Base-by-base conservation (phyloP, 352 stramenopile genomes). In the Globisporangium barbulae region DNA sequence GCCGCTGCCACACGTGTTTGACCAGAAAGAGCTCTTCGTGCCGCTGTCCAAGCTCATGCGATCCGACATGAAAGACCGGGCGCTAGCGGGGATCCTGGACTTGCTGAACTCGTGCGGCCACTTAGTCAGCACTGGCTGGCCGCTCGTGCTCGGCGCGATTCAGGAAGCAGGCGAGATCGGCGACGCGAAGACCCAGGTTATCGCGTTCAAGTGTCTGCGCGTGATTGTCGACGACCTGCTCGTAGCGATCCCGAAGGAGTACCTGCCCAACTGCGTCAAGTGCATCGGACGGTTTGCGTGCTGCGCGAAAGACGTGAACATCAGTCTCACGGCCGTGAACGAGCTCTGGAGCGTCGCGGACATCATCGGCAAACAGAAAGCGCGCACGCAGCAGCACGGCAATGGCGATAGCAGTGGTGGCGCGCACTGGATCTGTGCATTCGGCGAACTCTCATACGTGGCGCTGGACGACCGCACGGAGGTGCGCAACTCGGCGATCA, bases 181-280 rank as follows among this genome's bases (percentile, higher is more conserved):
- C 39, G 83, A 95, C 44, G 72, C 41, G 10, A 91, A 91, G 72
- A 91, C 84, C n/a, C 86, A 96, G 48, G 75, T 94, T 30, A 64
- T 83, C 25, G 85, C 86, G 53, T 99, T 99, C 75, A 97, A 98
- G 75, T 98, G 90, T 57, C 76, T 99, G 35, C 97, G 98, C 31
- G 75, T 99, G 15, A 97, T 99, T 58, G 91, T 99, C 13, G 96
- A 99, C 70, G 96, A 99, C 58, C 92, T 98, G 64, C 74, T 99
- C 45, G 94, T 97, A 8, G 82, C 88, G 35, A 86, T 98, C 31
- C 83, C 90, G 1, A 75, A 73, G 30, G 71, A 61, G 64, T 83
- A 93, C 66, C 61, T 94, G 41, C 76, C 74, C 10, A 69, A 89
- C 63, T 93, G 83, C 69, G 83, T 98, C 31, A 75, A 93, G 56